Evolutionary conservation across 2,329 filamentous ascomycete genomes (phyloP).

Genomic region (Xylaria hypoxylon): DNA sequence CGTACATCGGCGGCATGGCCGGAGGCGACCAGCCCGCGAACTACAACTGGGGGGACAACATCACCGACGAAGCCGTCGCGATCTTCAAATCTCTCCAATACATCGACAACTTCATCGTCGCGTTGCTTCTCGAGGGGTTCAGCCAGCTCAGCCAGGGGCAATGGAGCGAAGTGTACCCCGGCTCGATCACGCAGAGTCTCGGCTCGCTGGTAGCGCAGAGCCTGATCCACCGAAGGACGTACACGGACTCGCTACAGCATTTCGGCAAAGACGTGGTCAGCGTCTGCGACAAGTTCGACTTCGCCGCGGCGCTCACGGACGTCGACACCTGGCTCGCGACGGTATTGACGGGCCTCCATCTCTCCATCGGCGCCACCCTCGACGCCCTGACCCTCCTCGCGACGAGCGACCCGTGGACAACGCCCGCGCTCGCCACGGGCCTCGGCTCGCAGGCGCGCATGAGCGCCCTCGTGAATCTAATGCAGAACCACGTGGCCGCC

Average conservation of each 20-base stretch:
- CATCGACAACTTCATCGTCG: conserved; percentile 52
- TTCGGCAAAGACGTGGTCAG: conserved; percentile 46
- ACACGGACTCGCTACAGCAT: conserved; percentile 52
- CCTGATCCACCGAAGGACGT: conserved; percentile 53
- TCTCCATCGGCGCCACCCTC: conserved; percentile 50
- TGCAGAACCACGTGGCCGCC: conserved; percentile 53
- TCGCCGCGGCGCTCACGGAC: conserved; percentile 32
- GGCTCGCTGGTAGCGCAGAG: conserved; percentile 52
- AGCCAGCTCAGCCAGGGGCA: conserved; percentile 44
- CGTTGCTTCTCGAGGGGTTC: conserved; percentile 51
- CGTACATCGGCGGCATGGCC: conserved; percentile 50
- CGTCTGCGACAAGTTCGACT: conserved; percentile 47
- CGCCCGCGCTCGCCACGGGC: conserved; percentile 50
- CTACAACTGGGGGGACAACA: conserved; percentile 50
- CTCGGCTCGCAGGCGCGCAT: conserved; percentile 53
- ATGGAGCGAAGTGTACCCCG: conserved; percentile 52
- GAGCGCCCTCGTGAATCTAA: conserved; percentile 54
- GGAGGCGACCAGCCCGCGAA: conserved; percentile 51
- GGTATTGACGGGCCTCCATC: conserved; percentile 44
- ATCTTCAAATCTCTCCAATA: conserved; percentile 49
- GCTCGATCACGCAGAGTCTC: conserved; percentile 50
- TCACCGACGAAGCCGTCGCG: conserved; percentile 47
- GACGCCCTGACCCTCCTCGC: conserved; percentile 49
- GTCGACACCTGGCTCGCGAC: conserved; percentile 49
- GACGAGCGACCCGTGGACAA: conserved; percentile 51